phyloP scores from a whole-genome alignment of 805 yeast species.

The Sugiyamaella chiloensis region DNA sequence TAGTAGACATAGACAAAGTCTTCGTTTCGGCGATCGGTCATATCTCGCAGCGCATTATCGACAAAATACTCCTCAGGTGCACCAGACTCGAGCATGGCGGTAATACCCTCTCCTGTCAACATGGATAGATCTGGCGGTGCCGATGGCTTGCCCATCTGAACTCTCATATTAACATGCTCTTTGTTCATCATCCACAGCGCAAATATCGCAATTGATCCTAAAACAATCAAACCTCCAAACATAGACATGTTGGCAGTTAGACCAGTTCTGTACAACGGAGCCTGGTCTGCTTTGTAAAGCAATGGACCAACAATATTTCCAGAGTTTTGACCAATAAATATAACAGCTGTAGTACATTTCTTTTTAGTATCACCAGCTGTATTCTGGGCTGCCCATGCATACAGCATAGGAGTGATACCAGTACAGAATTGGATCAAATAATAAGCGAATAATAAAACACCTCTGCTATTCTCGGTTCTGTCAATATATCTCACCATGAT shows the following conservation, averaged over 20 bases:
- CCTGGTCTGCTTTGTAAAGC: slow-evolving; percentile 15
- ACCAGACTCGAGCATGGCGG: neutral
- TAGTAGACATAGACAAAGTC: slow-evolving; percentile 29
- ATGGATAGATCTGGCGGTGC: slow-evolving; percentile 12
- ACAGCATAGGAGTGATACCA: slow-evolving; percentile 26
- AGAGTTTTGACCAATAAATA: slow-evolving; percentile 26
- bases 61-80: slow-evolving; percentile 7
- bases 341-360: slow-evolving; percentile 23
- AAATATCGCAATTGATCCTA: slow-evolving; percentile 5
- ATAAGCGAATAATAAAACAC: slow-evolving; percentile 8
- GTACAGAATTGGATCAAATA: slow-evolving; percentile 12
- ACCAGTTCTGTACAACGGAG: slow-evolving; percentile 17
- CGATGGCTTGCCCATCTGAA: slow-evolving; percentile 16
- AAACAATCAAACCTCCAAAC: slow-evolving; percentile 12
- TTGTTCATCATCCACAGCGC: slow-evolving; percentile 10
- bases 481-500: slow-evolving; percentile 20
- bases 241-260: slow-evolving; percentile 14
- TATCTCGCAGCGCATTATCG: slow-evolving; percentile 17
- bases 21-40: slow-evolving; percentile 18
- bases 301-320: slow-evolving; percentile 50
- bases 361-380: slow-evolving; percentile 36
- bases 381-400: slow-evolving; percentile 29
- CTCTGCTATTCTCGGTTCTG: neutral
- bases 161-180: slow-evolving; percentile 12
- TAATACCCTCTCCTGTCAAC: slow-evolving; percentile 1